A percentile compares a stretch with the other conserved stretches of the same genome.
phyloP scores from a whole-genome alignment of 805 yeast species.

The Tetrapisispora phaffii region DNA sequence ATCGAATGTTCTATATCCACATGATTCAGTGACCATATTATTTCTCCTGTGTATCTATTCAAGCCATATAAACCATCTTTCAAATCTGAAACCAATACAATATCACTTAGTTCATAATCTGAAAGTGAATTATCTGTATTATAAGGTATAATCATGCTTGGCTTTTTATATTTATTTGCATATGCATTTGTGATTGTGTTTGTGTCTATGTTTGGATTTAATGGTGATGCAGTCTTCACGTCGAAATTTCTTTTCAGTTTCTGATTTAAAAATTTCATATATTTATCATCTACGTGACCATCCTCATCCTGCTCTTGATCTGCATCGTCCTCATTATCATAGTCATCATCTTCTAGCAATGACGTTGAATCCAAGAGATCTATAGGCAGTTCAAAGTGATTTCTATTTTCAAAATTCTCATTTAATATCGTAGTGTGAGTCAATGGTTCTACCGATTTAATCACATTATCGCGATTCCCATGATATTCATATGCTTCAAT shows the following conservation, averaged over 20 bases:
- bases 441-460: neutral
- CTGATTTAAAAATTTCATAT: neutral
- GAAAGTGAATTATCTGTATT: conserved; percentile 7
- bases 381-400: neutral
- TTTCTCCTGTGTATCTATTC: conserved; percentile 61
- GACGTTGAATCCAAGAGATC: neutral
- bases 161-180: conserved; percentile 2
- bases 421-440: neutral
- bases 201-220: neutral
- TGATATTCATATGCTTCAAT: neutral
- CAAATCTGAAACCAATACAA: conserved; percentile 64
- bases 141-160: conserved; percentile 4
- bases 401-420: neutral
- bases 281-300: neutral
- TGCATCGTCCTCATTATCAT: neutral
- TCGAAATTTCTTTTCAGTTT: neutral
- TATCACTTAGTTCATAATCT: conserved; percentile 35
- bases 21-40: conserved; percentile 67
- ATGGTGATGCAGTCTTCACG: neutral
- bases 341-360: neutral
- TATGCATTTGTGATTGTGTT: conserved; percentile 1
- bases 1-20: conserved; percentile 12
- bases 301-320: neutral
- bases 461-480: neutral
- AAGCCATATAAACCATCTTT: conserved; percentile 84